A percentile compares a stretch with the other conserved stretches of the same genome.
phyloP scores from a whole-genome alignment of 1,284 basidiomycete genomes.

The Chalciporus sp. region DNA sequence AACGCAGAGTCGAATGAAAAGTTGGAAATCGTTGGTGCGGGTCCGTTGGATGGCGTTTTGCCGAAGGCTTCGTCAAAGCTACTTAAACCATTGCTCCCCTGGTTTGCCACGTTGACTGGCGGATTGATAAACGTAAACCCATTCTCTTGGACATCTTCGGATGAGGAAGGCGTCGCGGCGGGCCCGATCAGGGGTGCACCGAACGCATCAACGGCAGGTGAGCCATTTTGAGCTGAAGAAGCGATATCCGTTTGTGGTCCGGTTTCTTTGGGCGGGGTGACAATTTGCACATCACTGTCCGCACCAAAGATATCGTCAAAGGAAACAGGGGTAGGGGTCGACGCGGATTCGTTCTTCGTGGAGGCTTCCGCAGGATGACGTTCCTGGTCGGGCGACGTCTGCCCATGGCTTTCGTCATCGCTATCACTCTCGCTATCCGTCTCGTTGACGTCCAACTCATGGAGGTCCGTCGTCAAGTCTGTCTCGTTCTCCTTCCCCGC shows the following conservation, averaged over 20 bases:
- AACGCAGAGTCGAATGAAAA: conserved; percentile 75
- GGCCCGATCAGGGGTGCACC: conserved; percentile 29
- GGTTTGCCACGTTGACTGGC: conserved; percentile 17
- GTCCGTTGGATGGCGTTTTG: conserved; percentile 46
- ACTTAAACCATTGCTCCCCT: conserved; percentile 48
- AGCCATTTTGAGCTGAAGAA: conserved; percentile 24
- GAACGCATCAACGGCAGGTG: conserved; percentile 32
- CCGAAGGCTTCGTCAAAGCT: conserved; percentile 78
- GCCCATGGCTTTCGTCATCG: conserved; percentile 50
- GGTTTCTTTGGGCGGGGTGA: conserved; percentile 7
- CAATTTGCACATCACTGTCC: conserved; percentile 5
- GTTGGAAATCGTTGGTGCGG: conserved; percentile 41
- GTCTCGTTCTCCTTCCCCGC: conserved; percentile 46
- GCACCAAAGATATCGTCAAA: conserved; percentile 38
- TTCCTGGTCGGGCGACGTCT: conserved; percentile 18
- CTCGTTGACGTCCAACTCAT: conserved; percentile 67
- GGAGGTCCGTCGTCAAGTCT: conserved; percentile 54
- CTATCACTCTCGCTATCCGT: conserved; percentile 52
- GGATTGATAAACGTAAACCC: conserved; percentile 25
- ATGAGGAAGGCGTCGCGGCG: conserved; percentile 3
- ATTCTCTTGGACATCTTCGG: conserved; percentile 25
- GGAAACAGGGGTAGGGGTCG: conserved; percentile 24
- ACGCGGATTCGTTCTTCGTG: conserved; percentile 18
- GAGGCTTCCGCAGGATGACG: conserved; percentile 23
- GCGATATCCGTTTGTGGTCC: conserved; percentile 25